These are phyloP conservation scores for Ceratonia siliqua DNA, from an alignment of 306 rosid genomes.

Conservation along the genomic window DNA sequence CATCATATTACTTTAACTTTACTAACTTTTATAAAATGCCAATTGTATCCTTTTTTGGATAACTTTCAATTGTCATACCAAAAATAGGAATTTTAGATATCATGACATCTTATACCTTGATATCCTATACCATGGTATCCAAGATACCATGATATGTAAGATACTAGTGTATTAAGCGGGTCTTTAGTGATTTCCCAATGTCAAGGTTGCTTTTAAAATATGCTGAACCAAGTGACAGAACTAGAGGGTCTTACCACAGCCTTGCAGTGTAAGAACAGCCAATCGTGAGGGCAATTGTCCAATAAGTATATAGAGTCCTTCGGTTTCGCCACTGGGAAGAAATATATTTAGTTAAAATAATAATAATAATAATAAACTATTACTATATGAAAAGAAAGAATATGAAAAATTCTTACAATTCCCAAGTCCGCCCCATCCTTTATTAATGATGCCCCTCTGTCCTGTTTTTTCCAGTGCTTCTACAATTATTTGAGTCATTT, in stretches of 20 bases:
- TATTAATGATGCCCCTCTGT: conserved; percentile 96
- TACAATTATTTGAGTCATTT: conserved; percentile 91
- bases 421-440: conserved; percentile 99
- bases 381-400: conserved; percentile 5
- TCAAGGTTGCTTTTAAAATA: conserved; percentile 11
- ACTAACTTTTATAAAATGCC: too few species aligned
- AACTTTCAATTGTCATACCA: too few species aligned
- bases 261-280: conserved; percentile 98
- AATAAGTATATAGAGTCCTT: conserved; percentile 74
- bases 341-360: conserved; percentile 31
- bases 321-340: conserved; percentile 86
- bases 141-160: too few species aligned
- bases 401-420: conserved; percentile 56
- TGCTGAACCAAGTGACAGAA: conserved; percentile 6
- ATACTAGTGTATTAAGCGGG: too few species aligned
- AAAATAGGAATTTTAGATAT: too few species aligned
- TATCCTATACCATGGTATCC: too few species aligned
- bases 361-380: not conserved
- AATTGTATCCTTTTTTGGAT: too few species aligned
- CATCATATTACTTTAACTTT: too few species aligned
- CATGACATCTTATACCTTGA: too few species aligned
- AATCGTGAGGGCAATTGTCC: conserved; percentile 95
- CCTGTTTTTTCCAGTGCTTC: conserved; percentile 83
- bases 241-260: conserved; percentile 83
- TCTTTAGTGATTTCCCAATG: conserved; percentile 20